Conservation (phyloP, 1,284 basidiomycete genomes). For the Golubevia sp. region DNA sequence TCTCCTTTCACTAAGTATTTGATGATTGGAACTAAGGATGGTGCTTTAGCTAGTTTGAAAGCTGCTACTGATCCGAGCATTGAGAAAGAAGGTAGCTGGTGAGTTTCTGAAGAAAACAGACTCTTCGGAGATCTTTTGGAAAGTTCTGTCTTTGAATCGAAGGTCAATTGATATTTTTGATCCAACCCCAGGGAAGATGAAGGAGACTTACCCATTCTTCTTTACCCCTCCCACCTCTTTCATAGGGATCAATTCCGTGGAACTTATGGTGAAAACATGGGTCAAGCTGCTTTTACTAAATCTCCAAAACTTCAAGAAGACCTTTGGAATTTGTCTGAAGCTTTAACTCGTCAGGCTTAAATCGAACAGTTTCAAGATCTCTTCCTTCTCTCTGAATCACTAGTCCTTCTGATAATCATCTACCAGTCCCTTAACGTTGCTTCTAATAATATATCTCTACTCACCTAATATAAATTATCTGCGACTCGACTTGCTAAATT, state of each 20-base stretch:
- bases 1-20: neutral
- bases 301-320: neutral
- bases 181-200: too few species aligned
- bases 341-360: neutral
- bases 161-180: too few species aligned
- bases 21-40: slow-evolving; percentile 8
- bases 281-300: neutral
- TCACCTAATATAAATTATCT: too few species aligned
- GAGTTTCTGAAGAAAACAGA: too few species aligned
- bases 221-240: neutral
- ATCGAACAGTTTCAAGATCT: too few species aligned
- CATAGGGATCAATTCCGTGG: neutral
- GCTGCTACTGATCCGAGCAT: slow-evolving; percentile 11
- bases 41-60: slow-evolving; percentile 12
- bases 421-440: too few species aligned
- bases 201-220: too few species aligned
- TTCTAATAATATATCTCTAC: too few species aligned
- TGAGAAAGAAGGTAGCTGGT: slow-evolving; percentile 12
- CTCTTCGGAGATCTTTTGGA: neutral
- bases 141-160: too few species aligned
- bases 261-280: neutral
- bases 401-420: too few species aligned
- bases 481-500: too few species aligned
- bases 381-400: too few species aligned
- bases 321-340: neutral